Percentiles rank a stretch among this genome's conserved stretches.
phyloP scores from a whole-genome alignment of 1,284 basidiomycete species.

The Agroathelia rolfsii region DNA sequence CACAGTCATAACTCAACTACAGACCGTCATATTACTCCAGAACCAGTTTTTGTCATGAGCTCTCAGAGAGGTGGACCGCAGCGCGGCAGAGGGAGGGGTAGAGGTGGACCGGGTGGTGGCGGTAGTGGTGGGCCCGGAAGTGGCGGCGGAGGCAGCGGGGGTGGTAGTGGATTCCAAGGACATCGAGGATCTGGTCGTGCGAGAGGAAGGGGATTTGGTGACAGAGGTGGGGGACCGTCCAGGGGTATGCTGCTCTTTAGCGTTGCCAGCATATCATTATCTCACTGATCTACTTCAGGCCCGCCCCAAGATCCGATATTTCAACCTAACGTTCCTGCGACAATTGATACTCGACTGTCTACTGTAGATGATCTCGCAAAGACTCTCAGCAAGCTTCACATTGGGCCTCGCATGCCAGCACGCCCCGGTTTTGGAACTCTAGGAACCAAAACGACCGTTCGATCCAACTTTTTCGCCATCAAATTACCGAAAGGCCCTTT shows the following conservation, averaged over 20 bases:
- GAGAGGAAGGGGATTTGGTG: slow-evolving; percentile 9
- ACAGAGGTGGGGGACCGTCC: slow-evolving; percentile 15
- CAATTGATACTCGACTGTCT: slow-evolving; percentile 33
- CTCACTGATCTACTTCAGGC: too few relatives aligned
- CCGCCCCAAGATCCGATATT: too few relatives aligned
- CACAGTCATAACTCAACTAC: too few relatives aligned
- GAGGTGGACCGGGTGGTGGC: slow-evolving; percentile 14
- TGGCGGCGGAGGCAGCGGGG: slow-evolving; percentile 5
- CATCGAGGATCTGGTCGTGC: slow-evolving; percentile 15
- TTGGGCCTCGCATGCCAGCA: slow-evolving; percentile 37
- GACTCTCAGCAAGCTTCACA: slow-evolving; percentile 18
- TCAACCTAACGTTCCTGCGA: slow-evolving; percentile 27
- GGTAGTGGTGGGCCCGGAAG: slow-evolving; percentile 11
- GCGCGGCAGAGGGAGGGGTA: slow-evolving; percentile 13
- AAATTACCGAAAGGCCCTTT: slow-evolving; percentile 35
- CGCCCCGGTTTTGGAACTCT: slow-evolving; percentile 58
- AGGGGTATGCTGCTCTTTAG: slow-evolving; percentile 19
- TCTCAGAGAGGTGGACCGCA: slow-evolving; percentile 16
- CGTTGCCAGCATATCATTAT: slow-evolving; percentile 25
- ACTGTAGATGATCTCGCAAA: slow-evolving; percentile 33
- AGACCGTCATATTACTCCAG: too few relatives aligned
- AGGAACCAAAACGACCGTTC: slow-evolving; percentile 41
- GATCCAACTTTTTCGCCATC: slow-evolving; percentile 62
- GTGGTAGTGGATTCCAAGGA: slow-evolving; percentile 12
- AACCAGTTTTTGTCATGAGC: slow-evolving; percentile 13